These are phyloP conservation scores for Botryotinia globosa DNA, from an alignment of 2,329 filamentous ascomycete species.

Conservation along the genomic window DNA sequence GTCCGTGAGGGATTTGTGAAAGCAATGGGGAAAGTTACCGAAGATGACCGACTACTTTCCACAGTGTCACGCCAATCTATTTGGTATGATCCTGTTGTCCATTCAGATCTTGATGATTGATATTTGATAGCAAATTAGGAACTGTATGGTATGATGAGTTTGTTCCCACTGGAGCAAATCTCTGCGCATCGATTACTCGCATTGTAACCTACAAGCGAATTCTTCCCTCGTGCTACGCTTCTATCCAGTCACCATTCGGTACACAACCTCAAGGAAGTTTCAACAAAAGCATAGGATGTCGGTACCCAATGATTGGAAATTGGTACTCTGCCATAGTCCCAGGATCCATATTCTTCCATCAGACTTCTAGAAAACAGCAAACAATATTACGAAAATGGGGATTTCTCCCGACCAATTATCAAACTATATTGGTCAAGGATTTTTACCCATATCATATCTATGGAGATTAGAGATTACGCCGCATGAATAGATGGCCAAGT, in stretches of 20 bases:
- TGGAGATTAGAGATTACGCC: conserved; percentile 2
- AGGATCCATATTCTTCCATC: neutral
- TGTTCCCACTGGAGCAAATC: neutral
- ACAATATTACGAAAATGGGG: neutral
- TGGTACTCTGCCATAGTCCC: neutral
- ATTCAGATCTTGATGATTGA: neutral
- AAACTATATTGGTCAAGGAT: neutral
- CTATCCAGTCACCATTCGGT: neutral
- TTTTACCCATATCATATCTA: neutral
- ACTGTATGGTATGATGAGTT: neutral
- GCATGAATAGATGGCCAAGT: neutral
- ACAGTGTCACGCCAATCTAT: neutral
- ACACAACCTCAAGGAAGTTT: neutral
- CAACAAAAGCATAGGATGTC: neutral
- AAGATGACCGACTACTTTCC: neutral
- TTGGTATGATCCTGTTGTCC: neutral
- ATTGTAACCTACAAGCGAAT: neutral
- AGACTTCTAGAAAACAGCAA: neutral
- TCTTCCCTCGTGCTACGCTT: neutral
- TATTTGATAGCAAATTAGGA: neutral
- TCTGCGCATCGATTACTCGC: neutral
- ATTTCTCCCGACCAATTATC: neutral
- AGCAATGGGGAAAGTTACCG: neutral
- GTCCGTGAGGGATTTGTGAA: neutral
- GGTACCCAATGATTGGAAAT: neutral